phyloP scores from a whole-genome alignment of 148 eudicot genomes.

The Beta vulgaris region DNA sequence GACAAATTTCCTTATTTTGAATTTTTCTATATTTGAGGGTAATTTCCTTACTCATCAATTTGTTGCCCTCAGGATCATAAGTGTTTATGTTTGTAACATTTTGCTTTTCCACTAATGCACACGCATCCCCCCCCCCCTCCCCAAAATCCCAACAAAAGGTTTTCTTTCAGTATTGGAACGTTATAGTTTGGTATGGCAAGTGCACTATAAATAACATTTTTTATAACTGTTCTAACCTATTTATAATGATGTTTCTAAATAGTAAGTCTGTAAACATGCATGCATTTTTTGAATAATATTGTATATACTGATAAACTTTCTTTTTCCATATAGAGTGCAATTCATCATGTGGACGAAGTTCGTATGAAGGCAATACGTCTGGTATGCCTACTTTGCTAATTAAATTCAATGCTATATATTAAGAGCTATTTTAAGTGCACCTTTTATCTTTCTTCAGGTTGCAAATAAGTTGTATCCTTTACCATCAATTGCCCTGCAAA shows the following conservation, averaged over 20 bases:
- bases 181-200: too few relatives aligned
- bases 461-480: constrained; percentile 93
- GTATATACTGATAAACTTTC: constrained; percentile 19
- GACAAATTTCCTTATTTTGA: too few relatives aligned
- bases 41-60: too few relatives aligned
- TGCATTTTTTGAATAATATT: background rate
- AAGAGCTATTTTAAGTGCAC: background rate
- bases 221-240: too few relatives aligned
- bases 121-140: too few relatives aligned
- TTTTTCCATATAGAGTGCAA: constrained; percentile 68
- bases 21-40: too few relatives aligned
- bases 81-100: too few relatives aligned
- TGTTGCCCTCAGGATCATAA: too few relatives aligned
- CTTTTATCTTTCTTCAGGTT: constrained; percentile 50
- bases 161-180: too few relatives aligned
- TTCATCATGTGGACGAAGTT: constrained; percentile 92
- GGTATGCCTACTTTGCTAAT: constrained; percentile 45
- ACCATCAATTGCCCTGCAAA: constrained; percentile 55
- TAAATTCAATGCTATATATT: background rate
- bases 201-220: too few relatives aligned
- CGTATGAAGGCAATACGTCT: constrained; percentile 97
- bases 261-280: background rate
- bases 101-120: too few relatives aligned
- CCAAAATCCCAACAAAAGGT: too few relatives aligned
- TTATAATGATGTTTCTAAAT: background rate